A percentile compares a stretch with the other conserved stretches of the same genome.
Evolutionary conservation across 208 protist genomes (phyloP).

Genomic region (Leishmania gerbilli): DNA sequence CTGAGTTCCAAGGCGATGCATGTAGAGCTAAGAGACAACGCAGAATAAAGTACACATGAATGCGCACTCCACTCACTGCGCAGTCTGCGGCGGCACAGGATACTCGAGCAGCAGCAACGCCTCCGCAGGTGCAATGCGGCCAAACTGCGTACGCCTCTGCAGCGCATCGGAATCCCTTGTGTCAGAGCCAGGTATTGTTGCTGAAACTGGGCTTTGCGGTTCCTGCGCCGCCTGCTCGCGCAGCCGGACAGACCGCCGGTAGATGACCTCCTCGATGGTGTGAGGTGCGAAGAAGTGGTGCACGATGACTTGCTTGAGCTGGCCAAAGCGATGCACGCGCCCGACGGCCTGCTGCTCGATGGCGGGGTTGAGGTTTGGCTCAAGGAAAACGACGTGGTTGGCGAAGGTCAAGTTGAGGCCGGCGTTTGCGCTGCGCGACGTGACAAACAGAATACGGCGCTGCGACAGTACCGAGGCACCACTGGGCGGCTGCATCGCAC

Average conservation of each 20-base stretch:
- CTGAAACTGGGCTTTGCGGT: not conserved
- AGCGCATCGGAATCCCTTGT: not conserved
- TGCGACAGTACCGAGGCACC: constrained; percentile 5
- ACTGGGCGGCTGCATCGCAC: constrained; percentile 25
- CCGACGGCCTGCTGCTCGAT: constrained; percentile 79
- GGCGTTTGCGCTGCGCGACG: constrained; percentile 52
- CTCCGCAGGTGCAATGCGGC: constrained; percentile 27
- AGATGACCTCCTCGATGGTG: constrained; percentile 63
- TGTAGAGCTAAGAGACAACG: not conserved
- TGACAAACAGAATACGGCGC: constrained; percentile 57
- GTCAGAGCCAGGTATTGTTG: not conserved
- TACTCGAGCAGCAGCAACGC: constrained; percentile 30
- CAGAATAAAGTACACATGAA: not conserved
- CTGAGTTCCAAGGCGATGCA: not conserved
- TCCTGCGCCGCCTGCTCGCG: constrained; percentile 16
- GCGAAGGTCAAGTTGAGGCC: constrained; percentile 79
- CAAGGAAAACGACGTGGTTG: constrained; percentile 77
- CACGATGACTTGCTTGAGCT: constrained; percentile 58
- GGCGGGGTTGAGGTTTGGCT: constrained; percentile 73
- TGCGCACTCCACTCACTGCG: not conserved
- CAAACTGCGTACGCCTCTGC: constrained; percentile 22
- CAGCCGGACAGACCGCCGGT: constrained; percentile 33
- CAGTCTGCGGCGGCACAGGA: constrained; percentile 18
- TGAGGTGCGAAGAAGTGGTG: constrained; percentile 46
- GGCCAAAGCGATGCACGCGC: constrained; percentile 91